A percentile compares a stretch with the other conserved stretches of the same genome.
Conservation (phyloP, 345 rosid species). For the Pelargonium nanum region DNA sequence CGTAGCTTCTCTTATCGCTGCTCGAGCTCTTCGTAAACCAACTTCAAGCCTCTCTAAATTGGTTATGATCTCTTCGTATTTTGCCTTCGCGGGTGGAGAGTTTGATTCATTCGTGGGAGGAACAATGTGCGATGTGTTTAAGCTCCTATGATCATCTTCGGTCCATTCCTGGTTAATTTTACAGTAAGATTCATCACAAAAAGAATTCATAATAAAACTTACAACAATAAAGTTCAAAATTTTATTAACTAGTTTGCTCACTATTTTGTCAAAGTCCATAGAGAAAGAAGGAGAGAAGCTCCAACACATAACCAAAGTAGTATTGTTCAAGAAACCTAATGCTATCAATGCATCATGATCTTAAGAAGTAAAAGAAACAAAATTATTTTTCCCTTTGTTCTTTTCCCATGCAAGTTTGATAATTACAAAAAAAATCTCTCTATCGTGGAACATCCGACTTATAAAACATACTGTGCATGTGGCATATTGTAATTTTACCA, state of each 20-base stretch:
- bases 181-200: not conserved
- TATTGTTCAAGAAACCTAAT: not conserved
- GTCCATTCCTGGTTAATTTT: conserved; percentile 18
- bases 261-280: too few relatives aligned
- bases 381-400: too few relatives aligned
- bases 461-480: too few relatives aligned
- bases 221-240: not conserved
- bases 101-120: conserved; percentile 7
- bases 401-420: not conserved
- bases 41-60: conserved; percentile 49
- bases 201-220: not conserved
- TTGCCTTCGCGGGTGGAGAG: conserved; percentile 5
- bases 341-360: not conserved
- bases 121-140: conserved; percentile 1
- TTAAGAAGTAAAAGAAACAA: too few relatives aligned
- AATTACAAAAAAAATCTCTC: too few relatives aligned
- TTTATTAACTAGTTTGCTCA: too few relatives aligned
- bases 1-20: conserved; percentile 46
- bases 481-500: too few relatives aligned
- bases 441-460: too few relatives aligned
- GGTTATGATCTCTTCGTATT: conserved; percentile 15
- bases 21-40: conserved; percentile 44
- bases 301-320: too few relatives aligned
- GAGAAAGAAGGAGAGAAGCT: not conserved
- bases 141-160: not conserved